Evolutionary conservation across 2,329 filamentous ascomycete genomes (phyloP).

Genomic region (Colletotrichum sp.): DNA sequence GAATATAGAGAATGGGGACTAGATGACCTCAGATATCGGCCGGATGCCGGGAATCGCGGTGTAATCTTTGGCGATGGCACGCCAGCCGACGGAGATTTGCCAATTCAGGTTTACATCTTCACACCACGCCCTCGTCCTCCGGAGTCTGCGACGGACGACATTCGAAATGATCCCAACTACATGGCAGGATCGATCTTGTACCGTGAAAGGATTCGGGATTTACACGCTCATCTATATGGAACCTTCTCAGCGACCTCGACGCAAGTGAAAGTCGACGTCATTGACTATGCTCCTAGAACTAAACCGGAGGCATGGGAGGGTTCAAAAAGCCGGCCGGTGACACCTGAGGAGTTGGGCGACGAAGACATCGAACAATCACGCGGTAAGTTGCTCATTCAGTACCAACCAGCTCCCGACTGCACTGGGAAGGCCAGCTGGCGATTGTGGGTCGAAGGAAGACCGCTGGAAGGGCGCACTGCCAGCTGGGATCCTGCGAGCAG

Average conservation of each 20-base stretch:
- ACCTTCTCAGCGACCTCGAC: background rate
- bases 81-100: accelerated
- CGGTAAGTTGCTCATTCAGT: background rate
- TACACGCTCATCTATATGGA: accelerated
- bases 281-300: background rate
- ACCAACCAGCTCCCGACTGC: background rate
- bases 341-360: background rate
- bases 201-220: accelerated
- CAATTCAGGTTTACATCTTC: background rate
- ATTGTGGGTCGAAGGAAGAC: slow-evolving; percentile 20
- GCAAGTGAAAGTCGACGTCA: background rate
- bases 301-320: background rate
- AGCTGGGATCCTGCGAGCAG: background rate
- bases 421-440: background rate
- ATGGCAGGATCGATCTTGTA: background rate
- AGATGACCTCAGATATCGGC: background rate
- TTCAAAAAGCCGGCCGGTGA: accelerated
- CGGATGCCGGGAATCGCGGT: background rate
- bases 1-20: background rate
- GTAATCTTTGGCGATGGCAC: background rate
- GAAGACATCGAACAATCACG: accelerated
- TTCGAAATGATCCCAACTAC: background rate
- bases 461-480: slow-evolving; percentile 28
- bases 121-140: background rate
- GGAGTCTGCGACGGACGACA: too few species aligned